These are phyloP conservation scores for Lentinula sp. DNA, from an alignment of 768 basidiomycete species.

Conservation along the genomic window DNA sequence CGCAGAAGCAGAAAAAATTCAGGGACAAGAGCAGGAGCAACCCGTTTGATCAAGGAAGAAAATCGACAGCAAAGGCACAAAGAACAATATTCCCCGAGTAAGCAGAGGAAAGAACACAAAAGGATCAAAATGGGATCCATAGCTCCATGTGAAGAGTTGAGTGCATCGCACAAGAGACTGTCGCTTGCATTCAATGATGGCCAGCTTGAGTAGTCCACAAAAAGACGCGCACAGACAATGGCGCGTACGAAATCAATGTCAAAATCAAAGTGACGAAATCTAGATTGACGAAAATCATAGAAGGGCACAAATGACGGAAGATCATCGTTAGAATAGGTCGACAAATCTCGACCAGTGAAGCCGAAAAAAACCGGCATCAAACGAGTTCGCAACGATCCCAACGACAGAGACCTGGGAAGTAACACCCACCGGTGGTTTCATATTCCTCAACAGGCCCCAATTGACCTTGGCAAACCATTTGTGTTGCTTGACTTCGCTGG, in stretches of 20 bases:
- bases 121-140: background rate
- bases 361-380: slow-evolving; percentile 1
- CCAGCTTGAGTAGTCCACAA: background rate
- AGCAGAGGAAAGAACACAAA: background rate
- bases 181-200: background rate
- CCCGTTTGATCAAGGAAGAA: background rate
- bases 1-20: background rate
- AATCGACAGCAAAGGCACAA: background rate
- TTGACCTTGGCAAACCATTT: slow-evolving; percentile 97
- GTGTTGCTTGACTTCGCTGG: slow-evolving; percentile 98
- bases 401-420: no score
- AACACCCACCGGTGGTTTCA: slow-evolving; percentile 80
- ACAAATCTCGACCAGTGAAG: background rate
- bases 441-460: slow-evolving; percentile 93
- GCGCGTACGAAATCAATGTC: background rate
- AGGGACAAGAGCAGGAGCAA: background rate
- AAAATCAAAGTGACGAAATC: slow-evolving; percentile 1
- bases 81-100: background rate
- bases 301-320: background rate
- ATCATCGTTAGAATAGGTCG: background rate
- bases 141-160: background rate
- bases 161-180: background rate
- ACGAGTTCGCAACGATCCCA: background rate
- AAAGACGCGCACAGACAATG: background rate
- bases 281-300: slow-evolving; percentile 6